Percentiles rank a stretch among this genome's conserved stretches.
These are phyloP conservation scores for Urostyla sp. DNA, from an alignment of 73 alveolate species.

Conservation along the genomic window DNA sequence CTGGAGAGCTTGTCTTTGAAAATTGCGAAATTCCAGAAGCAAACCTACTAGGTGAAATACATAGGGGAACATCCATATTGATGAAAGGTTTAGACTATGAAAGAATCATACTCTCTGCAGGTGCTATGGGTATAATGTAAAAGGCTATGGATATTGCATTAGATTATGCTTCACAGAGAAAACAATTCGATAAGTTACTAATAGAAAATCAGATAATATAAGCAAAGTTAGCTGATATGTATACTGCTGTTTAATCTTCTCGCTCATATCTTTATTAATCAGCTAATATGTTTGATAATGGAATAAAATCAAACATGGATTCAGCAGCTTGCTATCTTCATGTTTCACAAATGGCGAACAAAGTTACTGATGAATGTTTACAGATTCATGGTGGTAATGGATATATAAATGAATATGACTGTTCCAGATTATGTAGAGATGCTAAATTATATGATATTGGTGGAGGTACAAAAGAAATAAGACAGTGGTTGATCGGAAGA, in stretches of 20 bases:
- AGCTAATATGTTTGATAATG: constrained; percentile 78
- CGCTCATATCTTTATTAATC: constrained; percentile 79
- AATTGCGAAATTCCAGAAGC: constrained; percentile 89
- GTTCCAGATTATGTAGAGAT: constrained; percentile 89
- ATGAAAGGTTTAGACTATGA: constrained; percentile 94
- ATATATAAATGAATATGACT: constrained; percentile 84
- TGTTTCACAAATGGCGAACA: constrained; percentile 67
- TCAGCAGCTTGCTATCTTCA: constrained; percentile 83
- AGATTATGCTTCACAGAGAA: constrained; percentile 76
- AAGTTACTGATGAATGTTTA: constrained; percentile 79
- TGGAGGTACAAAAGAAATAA: constrained; percentile 93
- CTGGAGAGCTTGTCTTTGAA: constrained; percentile 90
- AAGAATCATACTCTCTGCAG: constrained; percentile 91
- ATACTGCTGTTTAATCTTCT: constrained; percentile 74
- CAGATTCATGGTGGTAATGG: constrained; percentile 89
- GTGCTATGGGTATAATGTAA: constrained; percentile 95
- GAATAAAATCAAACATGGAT: constrained; percentile 68
- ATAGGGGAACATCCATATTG: constrained; percentile 89
- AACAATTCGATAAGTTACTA: constrained; percentile 84
- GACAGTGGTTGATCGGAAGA: constrained; percentile 82
- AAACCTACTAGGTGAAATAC: constrained; percentile 77
- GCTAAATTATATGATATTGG: constrained; percentile 96
- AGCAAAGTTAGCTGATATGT: constrained; percentile 92
- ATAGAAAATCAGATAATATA: constrained; percentile 85
- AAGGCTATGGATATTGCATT: constrained; percentile 82